Evolutionary conservation across 2,329 filamentous ascomycete species (phyloP), one percentile per base, ranked within the genome.

Genomic region (Thielaviopsis euricoi): DNA sequence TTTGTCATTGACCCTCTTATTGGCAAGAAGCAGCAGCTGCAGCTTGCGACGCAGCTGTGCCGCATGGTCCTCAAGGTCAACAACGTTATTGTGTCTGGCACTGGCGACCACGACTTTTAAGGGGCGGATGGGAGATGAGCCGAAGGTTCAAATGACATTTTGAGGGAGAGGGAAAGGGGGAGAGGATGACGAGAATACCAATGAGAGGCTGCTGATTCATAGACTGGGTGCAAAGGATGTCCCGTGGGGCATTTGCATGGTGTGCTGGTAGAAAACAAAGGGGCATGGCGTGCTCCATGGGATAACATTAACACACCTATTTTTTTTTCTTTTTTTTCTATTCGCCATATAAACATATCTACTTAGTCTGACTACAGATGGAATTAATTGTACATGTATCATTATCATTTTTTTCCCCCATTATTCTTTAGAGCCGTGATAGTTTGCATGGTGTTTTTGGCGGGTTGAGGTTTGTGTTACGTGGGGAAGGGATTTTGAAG

Each of bases 1-100:
- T 98, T 98, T 71, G 93, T 96, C 64, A 97, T 98, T 69, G 93
- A 98, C 69, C 94, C 93, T 56, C 76, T 98, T 67, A 98, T 98
- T 69, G 93, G 93, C 65, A 98, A 98, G 81, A 87, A 88, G 73
- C 90, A 96, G 75, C 93, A 98, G 74, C 80, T 98, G 61, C 82
- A 96, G 74, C 80, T 98, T 63, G 93, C 93, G 33, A 98, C 94
- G 56, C 93, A 98, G 76, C 77, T 98, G 64, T 97, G 93, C 77
- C 84, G 93, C 64, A 97, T 98, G 91, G 90, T 96, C 64, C 79
- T 96, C 65, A 96, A 95, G 82, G 83, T 90, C 69, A 95, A 96
- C 77, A 95, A 95, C 70, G 90, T 96, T 63, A 95, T 96, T 71
- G 84, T 96, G 66, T 82, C 89, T 60, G 90, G 90, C 58, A 82